Conservation (phyloP, 768 basidiomycete species). For the Agrocybe praecox region DNA sequence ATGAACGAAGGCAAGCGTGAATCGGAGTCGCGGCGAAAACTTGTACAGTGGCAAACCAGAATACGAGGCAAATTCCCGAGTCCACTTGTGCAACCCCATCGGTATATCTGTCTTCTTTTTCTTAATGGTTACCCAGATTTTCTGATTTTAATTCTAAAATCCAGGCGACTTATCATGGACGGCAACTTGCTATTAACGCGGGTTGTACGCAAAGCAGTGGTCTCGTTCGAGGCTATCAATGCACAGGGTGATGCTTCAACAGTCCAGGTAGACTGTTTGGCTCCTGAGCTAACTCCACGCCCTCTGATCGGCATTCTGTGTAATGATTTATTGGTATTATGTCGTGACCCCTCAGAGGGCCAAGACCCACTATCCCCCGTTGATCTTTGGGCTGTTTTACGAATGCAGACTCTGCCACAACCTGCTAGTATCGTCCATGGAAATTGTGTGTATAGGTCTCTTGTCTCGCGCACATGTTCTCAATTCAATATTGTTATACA, state of each 20-base stretch:
- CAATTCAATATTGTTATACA: constrained; percentile 25
- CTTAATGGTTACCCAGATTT: too few species aligned
- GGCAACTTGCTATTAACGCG: constrained; percentile 83
- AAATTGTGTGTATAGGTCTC: constrained; percentile 51
- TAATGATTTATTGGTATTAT: constrained; percentile 92
- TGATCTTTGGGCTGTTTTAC: constrained; percentile 94
- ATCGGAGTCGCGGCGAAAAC: constrained; percentile 86
- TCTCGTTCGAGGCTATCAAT: constrained; percentile 81
- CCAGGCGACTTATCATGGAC: constrained; percentile 90
- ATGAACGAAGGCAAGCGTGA: constrained; percentile 99
- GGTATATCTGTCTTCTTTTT: constrained; percentile 46
- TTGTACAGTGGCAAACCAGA: constrained; percentile 88
- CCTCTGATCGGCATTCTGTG: constrained; percentile 83
- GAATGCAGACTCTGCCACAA: constrained; percentile 92
- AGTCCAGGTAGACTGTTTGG: constrained; percentile 89
- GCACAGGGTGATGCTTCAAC: constrained; percentile 76
- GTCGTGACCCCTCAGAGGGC: constrained; percentile 83
- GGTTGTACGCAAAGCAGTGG: constrained; percentile 85
- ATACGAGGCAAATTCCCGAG: constrained; percentile 94
- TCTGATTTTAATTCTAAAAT: too few species aligned
- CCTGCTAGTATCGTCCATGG: constrained; percentile 91
- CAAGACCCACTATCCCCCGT: constrained; percentile 73
- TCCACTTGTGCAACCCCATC: constrained; percentile 97
- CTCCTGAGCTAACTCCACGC: constrained; percentile 82
- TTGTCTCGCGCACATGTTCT: background rate